Evolutionary conservation across 495 filamentous ascomycete species (phyloP).

Genomic region (Pyronema domesticum): DNA sequence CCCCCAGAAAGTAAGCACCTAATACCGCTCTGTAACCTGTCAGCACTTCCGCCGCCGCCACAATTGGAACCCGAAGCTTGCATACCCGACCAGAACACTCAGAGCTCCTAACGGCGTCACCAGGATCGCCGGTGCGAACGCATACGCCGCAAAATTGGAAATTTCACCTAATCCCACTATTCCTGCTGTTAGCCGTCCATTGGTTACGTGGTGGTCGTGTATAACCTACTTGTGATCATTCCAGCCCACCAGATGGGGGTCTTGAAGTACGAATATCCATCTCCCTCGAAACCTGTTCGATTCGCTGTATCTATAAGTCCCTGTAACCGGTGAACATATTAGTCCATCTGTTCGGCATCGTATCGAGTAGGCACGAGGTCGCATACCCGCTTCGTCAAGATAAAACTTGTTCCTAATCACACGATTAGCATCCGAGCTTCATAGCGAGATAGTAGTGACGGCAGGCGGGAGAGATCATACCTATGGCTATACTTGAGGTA

Average conservation of each 20-base stretch:
- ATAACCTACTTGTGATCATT: slow-evolving; percentile 58
- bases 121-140: slow-evolving; percentile 91
- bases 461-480: slow-evolving; percentile 30
- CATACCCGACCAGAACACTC: slow-evolving; percentile 76
- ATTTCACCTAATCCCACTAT: slow-evolving; percentile 68
- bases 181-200: not conserved
- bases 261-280: slow-evolving; percentile 82
- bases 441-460: not conserved
- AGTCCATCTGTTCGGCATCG: slow-evolving; percentile 1
- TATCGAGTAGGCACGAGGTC: not conserved
- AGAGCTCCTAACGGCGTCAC: slow-evolving; percentile 88
- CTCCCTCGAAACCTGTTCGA: slow-evolving; percentile 86
- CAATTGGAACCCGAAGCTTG: too few species aligned
- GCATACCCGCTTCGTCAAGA: slow-evolving; percentile 80
- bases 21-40: slow-evolving; percentile 48
- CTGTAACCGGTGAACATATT: slow-evolving; percentile 28
- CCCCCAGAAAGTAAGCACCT: slow-evolving; percentile 82
- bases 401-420: slow-evolving; percentile 65
- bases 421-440: slow-evolving; percentile 1
- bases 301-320: slow-evolving; percentile 80
- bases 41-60: not conserved
- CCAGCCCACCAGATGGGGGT: slow-evolving; percentile 93
- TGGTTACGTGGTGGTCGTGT: not conserved
- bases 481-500: slow-evolving; percentile 80
- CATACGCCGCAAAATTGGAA: slow-evolving; percentile 93